phyloP scores from a whole-genome alignment of 2,329 filamentous ascomycete genomes.

The Alternaria brassicicola region DNA sequence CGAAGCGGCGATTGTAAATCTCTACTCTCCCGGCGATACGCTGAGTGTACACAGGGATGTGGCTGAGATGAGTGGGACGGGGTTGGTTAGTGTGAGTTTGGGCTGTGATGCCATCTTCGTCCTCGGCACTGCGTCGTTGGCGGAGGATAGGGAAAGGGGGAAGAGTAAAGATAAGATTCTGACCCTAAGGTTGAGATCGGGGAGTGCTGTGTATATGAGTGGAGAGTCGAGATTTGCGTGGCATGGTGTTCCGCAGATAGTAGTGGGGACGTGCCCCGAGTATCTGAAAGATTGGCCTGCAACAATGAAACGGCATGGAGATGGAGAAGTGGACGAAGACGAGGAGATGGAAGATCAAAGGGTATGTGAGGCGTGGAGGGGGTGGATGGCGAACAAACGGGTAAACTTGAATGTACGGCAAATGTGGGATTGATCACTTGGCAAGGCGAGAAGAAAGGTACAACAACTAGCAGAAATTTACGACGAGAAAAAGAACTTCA shows the following conservation, averaged over 20 bases:
- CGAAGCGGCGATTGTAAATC: slow-evolving; percentile 91
- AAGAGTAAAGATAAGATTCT: slow-evolving; percentile 24
- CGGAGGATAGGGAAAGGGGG: neutral
- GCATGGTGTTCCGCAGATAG: slow-evolving; percentile 91
- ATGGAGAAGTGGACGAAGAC: slow-evolving; percentile 36
- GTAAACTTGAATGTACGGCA: slow-evolving; percentile 93
- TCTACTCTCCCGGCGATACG: slow-evolving; percentile 89
- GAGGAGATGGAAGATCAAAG: no score
- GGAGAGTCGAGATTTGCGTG: slow-evolving; percentile 83
- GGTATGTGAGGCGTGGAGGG: slow-evolving; percentile 75
- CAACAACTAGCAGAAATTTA: neutral
- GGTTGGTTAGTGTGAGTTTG: slow-evolving; percentile 83
- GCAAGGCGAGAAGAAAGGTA: neutral
- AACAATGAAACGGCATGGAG: slow-evolving; percentile 49
- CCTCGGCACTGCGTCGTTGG: slow-evolving; percentile 61
- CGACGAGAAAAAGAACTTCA: neutral
- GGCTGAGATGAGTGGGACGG: slow-evolving; percentile 79
- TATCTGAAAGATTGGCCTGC: slow-evolving; percentile 78
- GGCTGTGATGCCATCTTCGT: slow-evolving; percentile 92
- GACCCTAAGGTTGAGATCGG: slow-evolving; percentile 66
- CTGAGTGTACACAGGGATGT: slow-evolving; percentile 94
- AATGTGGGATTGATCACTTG: slow-evolving; percentile 64
- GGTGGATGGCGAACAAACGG: slow-evolving; percentile 87
- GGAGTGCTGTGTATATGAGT: slow-evolving; percentile 91
- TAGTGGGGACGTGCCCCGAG: slow-evolving; percentile 77